A percentile compares a stretch with the other conserved stretches of the same genome.
These are phyloP conservation scores for Fraxinus xanthoxyloides DNA, from an alignment of 305 asterid genomes.

Conservation along the genomic window DNA sequence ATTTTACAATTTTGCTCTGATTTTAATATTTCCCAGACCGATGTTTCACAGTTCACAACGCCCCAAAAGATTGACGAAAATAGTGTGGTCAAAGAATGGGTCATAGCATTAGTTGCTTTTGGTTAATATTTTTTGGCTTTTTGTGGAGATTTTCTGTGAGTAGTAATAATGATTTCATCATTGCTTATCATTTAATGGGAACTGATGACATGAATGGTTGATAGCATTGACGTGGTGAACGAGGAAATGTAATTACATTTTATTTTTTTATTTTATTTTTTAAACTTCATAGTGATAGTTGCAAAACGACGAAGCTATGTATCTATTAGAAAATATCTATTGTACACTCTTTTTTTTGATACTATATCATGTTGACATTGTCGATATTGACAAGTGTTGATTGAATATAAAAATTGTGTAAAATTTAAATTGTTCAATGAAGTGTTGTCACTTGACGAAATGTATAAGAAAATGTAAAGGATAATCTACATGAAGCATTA, in stretches of 20 bases:
- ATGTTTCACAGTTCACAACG: slow-evolving; percentile 27
- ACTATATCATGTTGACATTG: no score
- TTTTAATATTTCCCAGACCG: no score
- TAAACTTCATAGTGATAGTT: neutral
- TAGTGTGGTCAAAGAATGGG: slow-evolving; percentile 17
- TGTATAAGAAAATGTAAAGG: no score
- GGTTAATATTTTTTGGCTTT: neutral
- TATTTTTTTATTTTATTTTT: no score
- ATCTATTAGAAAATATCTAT: no score
- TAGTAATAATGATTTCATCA: slow-evolving; percentile 7
- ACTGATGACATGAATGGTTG: neutral
- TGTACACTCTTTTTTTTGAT: no score
- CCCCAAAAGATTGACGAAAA: slow-evolving; percentile 30
- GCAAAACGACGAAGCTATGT: neutral
- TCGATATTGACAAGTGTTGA: no score
- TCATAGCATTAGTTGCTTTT: slow-evolving; percentile 11
- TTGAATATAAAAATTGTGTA: no score
- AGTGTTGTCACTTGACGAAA: no score
- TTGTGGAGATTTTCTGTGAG: neutral
- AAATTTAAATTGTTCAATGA: no score
- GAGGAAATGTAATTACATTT: neutral
- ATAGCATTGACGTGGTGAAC: neutral
- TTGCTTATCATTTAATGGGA: neutral
- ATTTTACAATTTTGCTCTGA: no score
- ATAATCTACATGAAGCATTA: no score